Percentiles rank a stretch among this genome's conserved stretches.
phyloP scores from a whole-genome alignment of 2,329 filamentous ascomycete species.

The Xylaria sp. region DNA sequence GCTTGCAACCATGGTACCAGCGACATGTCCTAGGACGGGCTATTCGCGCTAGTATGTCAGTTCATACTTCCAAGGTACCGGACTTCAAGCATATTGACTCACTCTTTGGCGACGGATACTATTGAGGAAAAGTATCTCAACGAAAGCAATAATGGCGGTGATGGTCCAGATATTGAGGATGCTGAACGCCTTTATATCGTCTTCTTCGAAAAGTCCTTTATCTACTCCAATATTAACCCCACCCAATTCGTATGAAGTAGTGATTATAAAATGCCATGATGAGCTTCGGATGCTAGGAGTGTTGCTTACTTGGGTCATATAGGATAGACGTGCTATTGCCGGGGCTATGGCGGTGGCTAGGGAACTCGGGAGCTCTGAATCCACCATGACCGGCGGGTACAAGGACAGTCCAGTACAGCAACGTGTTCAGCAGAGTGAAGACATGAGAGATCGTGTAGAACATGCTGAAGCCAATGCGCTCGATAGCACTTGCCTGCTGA shows the following conservation, averaged over 20 bases:
- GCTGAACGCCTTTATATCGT: conserved; percentile 60
- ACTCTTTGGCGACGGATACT: conserved; percentile 64
- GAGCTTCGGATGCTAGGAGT: background rate
- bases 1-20: conserved; percentile 55
- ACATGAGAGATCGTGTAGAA: conserved; percentile 61
- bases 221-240: conserved; percentile 48
- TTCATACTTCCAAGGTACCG: background rate
- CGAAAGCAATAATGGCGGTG: conserved; percentile 56
- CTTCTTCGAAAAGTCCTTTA: conserved; percentile 61
- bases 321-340: conserved; percentile 37
- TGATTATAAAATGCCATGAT: background rate
- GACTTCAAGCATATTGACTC: conserved; percentile 38
- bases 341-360: conserved; percentile 38
- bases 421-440: conserved; percentile 62
- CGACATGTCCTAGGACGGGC: conserved; percentile 58
- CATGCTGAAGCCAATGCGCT: conserved; percentile 61
- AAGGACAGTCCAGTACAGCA: conserved; percentile 60
- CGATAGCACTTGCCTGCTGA: conserved; percentile 53
- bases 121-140: conserved; percentile 63
- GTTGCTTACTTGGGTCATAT: conserved; percentile 46
- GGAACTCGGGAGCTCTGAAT: conserved; percentile 43
- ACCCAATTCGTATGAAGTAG: background rate
- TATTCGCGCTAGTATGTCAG: conserved; percentile 42
- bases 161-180: conserved; percentile 60
- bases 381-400: conserved; percentile 54